Evolutionary conservation across 176 grass and related monocot species (phyloP).

Genomic region (Musa schizocarpa): DNA sequence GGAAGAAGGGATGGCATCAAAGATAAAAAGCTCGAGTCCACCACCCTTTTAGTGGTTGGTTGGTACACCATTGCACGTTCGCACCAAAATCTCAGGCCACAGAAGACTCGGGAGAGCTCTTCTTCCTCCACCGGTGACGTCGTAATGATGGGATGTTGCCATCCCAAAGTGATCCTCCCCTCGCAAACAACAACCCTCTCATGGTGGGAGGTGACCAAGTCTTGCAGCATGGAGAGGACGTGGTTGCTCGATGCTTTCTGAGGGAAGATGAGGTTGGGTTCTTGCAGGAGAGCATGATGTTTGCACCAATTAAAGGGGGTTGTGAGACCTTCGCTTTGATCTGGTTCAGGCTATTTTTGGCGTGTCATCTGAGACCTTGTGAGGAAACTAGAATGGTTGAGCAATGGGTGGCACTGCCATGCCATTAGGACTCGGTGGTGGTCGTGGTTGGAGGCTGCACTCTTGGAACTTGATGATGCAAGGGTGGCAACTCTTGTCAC

Average conservation of each 20-base stretch:
- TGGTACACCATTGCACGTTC: neutral
- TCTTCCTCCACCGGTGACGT: neutral
- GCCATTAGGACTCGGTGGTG: neutral
- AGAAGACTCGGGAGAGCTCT: neutral
- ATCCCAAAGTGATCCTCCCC: neutral
- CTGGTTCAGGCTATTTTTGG: conserved; percentile 3
- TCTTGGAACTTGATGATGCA: neutral
- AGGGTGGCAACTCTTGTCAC: neutral
- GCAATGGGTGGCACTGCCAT: neutral
- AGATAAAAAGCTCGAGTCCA: neutral
- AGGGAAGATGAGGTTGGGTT: neutral
- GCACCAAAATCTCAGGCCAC: conserved; percentile 1
- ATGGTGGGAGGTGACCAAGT: neutral
- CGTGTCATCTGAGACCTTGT: neutral
- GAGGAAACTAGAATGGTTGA: neutral
- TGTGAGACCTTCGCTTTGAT: neutral
- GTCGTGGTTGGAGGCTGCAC: neutral
- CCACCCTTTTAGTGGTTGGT: neutral
- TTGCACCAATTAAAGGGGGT: neutral
- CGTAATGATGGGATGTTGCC: neutral
- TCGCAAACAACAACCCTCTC: neutral
- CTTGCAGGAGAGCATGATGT: neutral
- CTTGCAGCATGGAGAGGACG: neutral
- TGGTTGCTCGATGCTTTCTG: neutral
- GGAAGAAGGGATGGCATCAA: neutral